Base-by-base conservation (phyloP, 129 eudicot genomes). In the Lactuca saligna region DNA sequence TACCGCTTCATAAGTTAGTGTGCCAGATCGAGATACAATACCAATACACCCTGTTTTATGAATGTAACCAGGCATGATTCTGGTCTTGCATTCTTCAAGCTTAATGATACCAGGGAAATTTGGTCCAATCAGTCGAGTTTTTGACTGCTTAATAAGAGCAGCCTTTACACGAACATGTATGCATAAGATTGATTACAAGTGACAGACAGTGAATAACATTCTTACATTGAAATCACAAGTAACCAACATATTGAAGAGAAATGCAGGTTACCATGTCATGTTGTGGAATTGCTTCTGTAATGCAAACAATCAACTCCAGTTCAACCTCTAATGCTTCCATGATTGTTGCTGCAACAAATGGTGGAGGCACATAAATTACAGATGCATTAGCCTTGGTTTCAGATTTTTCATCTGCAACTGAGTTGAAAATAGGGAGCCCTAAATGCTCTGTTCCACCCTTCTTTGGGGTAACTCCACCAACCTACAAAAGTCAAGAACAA, bases 1-100 rank as follows among this genome's bases (percentile, higher is more conserved):
- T 66, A 93, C 97, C 85, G 97, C 98, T 89, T 93, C 98, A 75
- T 93, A n/a, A n/a, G n/a, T n/a, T n/a, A n/a, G n/a, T n/a, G n/a
- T n/a, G n/a, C n/a, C n/a, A 32, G 98, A 93, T 42, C 98, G 85
- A 31, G 98, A 93, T 34, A 93, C 98, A 80, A 93, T 93, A 62
- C 98, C 97, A 16, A 93, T 81, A 71, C 95, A 91, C n/a, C 97
- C 98, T 57, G 98, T 95, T 89, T 93, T 93, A 87, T 93, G 98
- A 68, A 93, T 93, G 76, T 93, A 89, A 16, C 98, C 98, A 9
- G 98, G 98, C 98, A 93, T 93, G 51, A 93, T 93, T 34, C 98
- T 97, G n/a, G 87, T 93, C 74, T 93, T 93, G 88, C 98, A 89
- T 68, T 93, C 98, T 68, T 97, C 98, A 39, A 95, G 98, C 76